phyloP scores from a whole-genome alignment of 2,329 filamentous ascomycete species.

The Iodosphaeria phyllophila region DNA sequence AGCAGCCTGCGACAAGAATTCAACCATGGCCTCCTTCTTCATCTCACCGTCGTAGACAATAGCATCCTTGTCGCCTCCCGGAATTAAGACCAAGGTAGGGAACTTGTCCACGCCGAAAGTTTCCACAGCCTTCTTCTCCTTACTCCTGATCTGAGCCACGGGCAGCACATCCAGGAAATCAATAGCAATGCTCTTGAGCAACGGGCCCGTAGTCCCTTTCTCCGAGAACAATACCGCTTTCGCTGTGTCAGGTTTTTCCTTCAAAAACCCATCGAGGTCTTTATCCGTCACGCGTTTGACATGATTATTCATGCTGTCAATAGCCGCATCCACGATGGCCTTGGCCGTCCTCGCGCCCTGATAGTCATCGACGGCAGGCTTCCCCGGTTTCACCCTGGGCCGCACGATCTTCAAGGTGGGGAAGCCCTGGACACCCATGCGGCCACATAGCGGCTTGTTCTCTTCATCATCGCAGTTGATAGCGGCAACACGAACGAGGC shows the following conservation, averaged over 20 bases:
- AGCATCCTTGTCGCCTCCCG: slow-evolving; percentile 47
- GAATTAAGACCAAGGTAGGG: slow-evolving; percentile 65
- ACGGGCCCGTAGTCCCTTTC: slow-evolving; percentile 71
- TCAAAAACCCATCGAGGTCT: slow-evolving; percentile 57
- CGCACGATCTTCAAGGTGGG: slow-evolving; percentile 88
- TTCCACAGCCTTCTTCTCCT: slow-evolving; percentile 53
- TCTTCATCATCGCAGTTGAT: slow-evolving; percentile 86
- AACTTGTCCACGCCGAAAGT: slow-evolving; percentile 62
- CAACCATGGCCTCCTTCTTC: slow-evolving; percentile 65
- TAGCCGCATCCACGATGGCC: slow-evolving; percentile 69
- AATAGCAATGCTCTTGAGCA: slow-evolving; percentile 71
- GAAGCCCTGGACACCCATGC: slow-evolving; percentile 82
- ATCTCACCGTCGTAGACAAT: slow-evolving; percentile 66
- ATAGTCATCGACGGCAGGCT: slow-evolving; percentile 79
- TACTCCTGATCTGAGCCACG: slow-evolving; percentile 68
- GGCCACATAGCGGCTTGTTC: slow-evolving; percentile 76
- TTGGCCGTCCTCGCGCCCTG: slow-evolving; percentile 69
- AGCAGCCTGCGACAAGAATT: slow-evolving; percentile 66
- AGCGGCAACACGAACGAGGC: slow-evolving; percentile 84
- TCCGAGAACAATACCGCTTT: slow-evolving; percentile 89
- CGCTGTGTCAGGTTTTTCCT: slow-evolving; percentile 44
- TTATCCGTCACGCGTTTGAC: slow-evolving; percentile 69
- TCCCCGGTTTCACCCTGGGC: slow-evolving; percentile 58
- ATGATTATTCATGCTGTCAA: slow-evolving; percentile 79
- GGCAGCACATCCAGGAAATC: slow-evolving; percentile 70